phyloP scores from a whole-genome alignment of 352 stramenopile species.

The Phytophthora sansomeana region DNA sequence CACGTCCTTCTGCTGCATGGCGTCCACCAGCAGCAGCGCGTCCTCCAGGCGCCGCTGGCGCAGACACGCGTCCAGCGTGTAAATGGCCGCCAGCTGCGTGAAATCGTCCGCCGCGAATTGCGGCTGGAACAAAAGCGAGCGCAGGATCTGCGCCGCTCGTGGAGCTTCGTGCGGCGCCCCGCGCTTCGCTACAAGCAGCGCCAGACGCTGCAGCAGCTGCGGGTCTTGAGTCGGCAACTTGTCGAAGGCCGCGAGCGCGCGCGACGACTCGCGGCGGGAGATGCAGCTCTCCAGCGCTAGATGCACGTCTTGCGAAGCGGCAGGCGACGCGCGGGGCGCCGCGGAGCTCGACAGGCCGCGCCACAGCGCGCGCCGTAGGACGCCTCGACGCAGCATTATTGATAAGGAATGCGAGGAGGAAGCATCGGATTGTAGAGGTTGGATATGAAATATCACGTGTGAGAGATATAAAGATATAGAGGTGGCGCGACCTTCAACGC shows the following conservation, averaged over 20 bases:
- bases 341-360: slow-evolving; percentile 22
- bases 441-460: too few relatives aligned
- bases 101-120: slow-evolving; percentile 62
- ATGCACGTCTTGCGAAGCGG: slow-evolving; percentile 6
- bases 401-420: background rate
- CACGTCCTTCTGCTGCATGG: slow-evolving; percentile 51
- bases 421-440: too few relatives aligned
- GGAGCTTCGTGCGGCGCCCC: slow-evolving; percentile 35
- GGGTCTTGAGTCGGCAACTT: slow-evolving; percentile 40
- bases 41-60: slow-evolving; percentile 53
- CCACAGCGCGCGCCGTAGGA: slow-evolving; percentile 6
- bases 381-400: slow-evolving; percentile 11
- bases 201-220: slow-evolving; percentile 60
- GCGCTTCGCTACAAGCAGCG: slow-evolving; percentile 68
- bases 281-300: slow-evolving; percentile 48
- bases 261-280: slow-evolving; percentile 33
- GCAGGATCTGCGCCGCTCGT: slow-evolving; percentile 47
- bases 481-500: slow-evolving; percentile 19
- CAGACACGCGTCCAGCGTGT: slow-evolving; percentile 71
- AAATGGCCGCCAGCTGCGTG: slow-evolving; percentile 74
- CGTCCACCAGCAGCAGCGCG: slow-evolving; percentile 59
- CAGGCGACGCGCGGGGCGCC: slow-evolving; percentile 5
- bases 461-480: too few relatives aligned
- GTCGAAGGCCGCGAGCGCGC: slow-evolving; percentile 63
- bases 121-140: slow-evolving; percentile 25